Base-by-base conservation (phyloP, 2,329 filamentous ascomycete genomes). In the Orbilia oligospora region DNA sequence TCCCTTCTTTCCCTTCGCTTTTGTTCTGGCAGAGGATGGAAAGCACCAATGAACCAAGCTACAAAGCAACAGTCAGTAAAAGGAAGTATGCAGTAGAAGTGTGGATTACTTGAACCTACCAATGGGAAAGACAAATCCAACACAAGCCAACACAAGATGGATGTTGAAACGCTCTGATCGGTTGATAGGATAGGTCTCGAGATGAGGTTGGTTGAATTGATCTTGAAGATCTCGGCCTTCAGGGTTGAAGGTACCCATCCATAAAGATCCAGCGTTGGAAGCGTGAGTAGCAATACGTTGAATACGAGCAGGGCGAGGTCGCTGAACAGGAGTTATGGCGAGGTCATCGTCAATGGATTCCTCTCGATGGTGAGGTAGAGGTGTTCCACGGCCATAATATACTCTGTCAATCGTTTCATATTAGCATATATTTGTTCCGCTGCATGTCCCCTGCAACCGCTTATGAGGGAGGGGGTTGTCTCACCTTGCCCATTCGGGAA, bases 61-160 rank as follows among this genome's bases (percentile, higher is more conserved):
- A 58, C 27, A 46, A 49, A 69, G 20, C 14, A 36, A 38, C n/a
- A 30, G 55, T 78, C 30, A 78, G 68, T 72, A 41, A 72, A n/a
- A 30, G 38, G 36, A 53, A 51, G 20, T 16, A 63, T 38, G 69
- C 27, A 56, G 41, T 27, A 49, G 14, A 24, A 33, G 41, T n/a
- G 38, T 24, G 16, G 69, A 80, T 5, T 80, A 16, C 46, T 33
- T 79, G 73, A 33, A 81, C 81, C 30, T 76, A 77, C 80, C 81
- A 41, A 82, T 30, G 18, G 81, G 81, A 27, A 82, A 76, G 38
- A 82, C 72, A 66, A 82, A 82, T 53, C 81, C 81, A 38, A 82
- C 61, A 76, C 81, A 82, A 65, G 82, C 82, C 46, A 82, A 58
- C 20, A 82, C 55, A 20, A 82, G 55, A 70, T 82, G 81, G 14